Conservation (phyloP, 768 basidiomycete species). For the Lyophyllum semitale region DNA sequence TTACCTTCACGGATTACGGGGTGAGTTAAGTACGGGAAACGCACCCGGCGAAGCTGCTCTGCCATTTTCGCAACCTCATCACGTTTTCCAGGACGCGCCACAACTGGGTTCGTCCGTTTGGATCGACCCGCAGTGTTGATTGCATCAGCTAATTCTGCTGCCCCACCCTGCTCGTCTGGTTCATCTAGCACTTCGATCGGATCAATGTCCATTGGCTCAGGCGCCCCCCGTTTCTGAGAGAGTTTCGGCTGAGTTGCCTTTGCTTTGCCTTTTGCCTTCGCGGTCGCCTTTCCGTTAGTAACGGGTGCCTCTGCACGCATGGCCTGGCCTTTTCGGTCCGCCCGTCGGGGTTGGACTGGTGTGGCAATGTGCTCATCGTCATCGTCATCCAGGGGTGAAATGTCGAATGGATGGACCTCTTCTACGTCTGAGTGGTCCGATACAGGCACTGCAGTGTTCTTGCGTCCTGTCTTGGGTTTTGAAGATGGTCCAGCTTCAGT, state of each 20-base stretch:
- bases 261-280: conserved; percentile 35
- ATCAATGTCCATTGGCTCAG: conserved; percentile 23
- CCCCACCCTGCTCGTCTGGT: conserved; percentile 4
- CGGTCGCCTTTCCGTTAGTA: conserved; percentile 26
- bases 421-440: conserved; percentile 21
- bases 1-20: neutral
- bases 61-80: conserved; percentile 17
- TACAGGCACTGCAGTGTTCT: conserved; percentile 4
- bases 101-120: conserved; percentile 6
- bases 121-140: conserved; percentile 14
- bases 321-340: conserved; percentile 5
- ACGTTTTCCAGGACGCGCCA: conserved; percentile 6
- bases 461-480: conserved; percentile 17
- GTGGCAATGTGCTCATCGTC: conserved; percentile 4
- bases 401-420: conserved; percentile 11
- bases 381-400: conserved; percentile 1
- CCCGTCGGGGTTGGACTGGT: neutral
- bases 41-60: conserved; percentile 28
- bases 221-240: conserved; percentile 11
- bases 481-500: conserved; percentile 19
- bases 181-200: conserved; percentile 17
- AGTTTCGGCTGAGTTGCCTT: conserved; percentile 28
- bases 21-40: neutral
- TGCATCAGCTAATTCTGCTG: conserved; percentile 9
- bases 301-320: conserved; percentile 2